Base-by-base conservation (phyloP, 2,329 filamentous ascomycete genomes). In the Alternaria longipes region DNA sequence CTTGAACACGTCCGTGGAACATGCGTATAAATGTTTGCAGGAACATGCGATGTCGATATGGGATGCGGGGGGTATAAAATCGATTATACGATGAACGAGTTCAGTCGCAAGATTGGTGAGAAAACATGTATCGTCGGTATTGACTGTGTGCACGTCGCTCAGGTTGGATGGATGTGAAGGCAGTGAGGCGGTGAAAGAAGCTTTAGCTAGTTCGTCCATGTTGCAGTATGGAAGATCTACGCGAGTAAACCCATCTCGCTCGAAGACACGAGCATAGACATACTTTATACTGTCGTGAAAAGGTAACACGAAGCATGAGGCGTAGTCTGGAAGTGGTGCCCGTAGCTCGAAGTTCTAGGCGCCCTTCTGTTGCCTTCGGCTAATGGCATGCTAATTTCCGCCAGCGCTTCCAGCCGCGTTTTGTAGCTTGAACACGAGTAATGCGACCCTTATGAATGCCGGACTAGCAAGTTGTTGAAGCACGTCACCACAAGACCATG, bases 31-130 rank as follows among this genome's bases (percentile, higher is more conserved):
- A 36, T 49, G 54, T 34, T 60, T 63, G 58, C 58, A 65, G 20
- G 62, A 62, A 38, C 41, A 55, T 24, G 65, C 60, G 49, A 67
- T 62, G 40, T 65, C 52, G 30, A 62, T 24, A 38, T 62, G 63
- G 8, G 46, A 59, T 38, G 46, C 57, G 9, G 54, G 58, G 26
- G 54, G 55, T 12, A 64, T 34, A 11, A 56, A 55, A 24, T 63
- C 54, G 26, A 65, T 49, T 8, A 67, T 56, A 9, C 52, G 42
- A 20, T 54, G 56, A 20, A 59, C 16, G 4, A 67, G 42, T 51
- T 65, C 64, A 18, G 30, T 36, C 16, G 28, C 18, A 26, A 62
- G 42, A 8, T 28, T 36, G 9, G 49, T 54, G 9, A 62, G 56
- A n/a, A 38, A 42, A 36, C 59, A 56, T 32, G 9, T 12, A 28